Evolutionary conservation across 1,284 basidiomycete genomes (phyloP), one percentile per base, ranked within the genome.

Genomic region (Cryptococcus wingfieldii): DNA sequence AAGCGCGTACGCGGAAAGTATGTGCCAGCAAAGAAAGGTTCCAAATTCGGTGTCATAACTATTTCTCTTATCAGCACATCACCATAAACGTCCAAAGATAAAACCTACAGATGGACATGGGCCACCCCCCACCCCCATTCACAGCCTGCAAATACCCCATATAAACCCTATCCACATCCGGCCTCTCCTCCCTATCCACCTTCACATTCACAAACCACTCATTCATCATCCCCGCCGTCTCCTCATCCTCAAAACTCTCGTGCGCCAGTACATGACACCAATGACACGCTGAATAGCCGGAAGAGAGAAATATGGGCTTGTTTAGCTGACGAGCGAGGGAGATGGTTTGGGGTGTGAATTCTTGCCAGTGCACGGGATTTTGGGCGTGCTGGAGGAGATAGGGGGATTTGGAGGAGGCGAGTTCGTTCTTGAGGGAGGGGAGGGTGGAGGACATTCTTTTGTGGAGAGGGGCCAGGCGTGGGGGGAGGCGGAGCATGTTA

Each of bases 351-450:
- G 73, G 62, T 5, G 69, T 74, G 76, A 77, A 80, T 63, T 80
- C 78, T 65, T 78, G 79, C 80, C 80, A 80, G 62, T 79, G 50
- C 7, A 79, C 79, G 2, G 79, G 79, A 55, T 80, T 80, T 16
- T 75, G 62, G 38, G 76, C 74, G 60, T 81, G 80, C 56, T 80
- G 79, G 13, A 80, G 63, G 5, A 80, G 66, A 58, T 80, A 80
- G 0, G 79, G 79, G 13, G 78, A 79, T 57, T 77, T 80, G 39
- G 78, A 71, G 4, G 73, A 63, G 3, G 66, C 65, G n/a, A 80
- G 56, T 2, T 75, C 68, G 58, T 80, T 80, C 5, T 38, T 55
- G 31, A 58, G 34, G 23, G 42, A 23, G 10, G 53, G 34, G 38
- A 16, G 12, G 8, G 50, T 19, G 6, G 50, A 41, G 5, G 38